Evolutionary conservation across 2,329 filamentous ascomycete species (phyloP).

Genomic region (Alternaria gaisen): DNA sequence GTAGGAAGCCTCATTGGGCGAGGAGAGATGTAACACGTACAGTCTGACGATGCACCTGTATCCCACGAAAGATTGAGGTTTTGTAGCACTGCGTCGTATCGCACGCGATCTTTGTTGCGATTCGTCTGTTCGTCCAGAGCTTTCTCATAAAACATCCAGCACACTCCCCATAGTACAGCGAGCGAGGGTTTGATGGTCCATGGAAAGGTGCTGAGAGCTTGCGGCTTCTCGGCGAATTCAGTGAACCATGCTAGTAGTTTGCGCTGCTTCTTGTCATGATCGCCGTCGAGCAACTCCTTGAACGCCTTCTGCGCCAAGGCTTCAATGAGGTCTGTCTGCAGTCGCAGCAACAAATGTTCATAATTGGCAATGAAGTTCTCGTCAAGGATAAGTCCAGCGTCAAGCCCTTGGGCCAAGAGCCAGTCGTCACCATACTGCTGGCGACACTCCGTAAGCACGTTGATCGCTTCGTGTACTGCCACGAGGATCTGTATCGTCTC

Average conservation of each 20-base stretch:
- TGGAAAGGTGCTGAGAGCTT: slow-evolving; percentile 54
- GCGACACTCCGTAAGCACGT: slow-evolving; percentile 37
- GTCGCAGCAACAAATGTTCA: slow-evolving; percentile 53
- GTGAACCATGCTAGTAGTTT: slow-evolving; percentile 51
- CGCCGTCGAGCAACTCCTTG: slow-evolving; percentile 38
- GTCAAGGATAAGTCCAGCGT: slow-evolving; percentile 43
- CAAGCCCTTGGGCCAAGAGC: slow-evolving; percentile 42
- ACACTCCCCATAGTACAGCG: slow-evolving; percentile 56
- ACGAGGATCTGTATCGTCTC: slow-evolving; percentile 40
- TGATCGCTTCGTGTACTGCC: slow-evolving; percentile 44
- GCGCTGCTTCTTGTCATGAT: slow-evolving; percentile 45
- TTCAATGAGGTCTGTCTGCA: slow-evolving; percentile 49
- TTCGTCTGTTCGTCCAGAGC: slow-evolving; percentile 12
- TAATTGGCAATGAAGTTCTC: slow-evolving; percentile 55
- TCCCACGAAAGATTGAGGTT: slow-evolving; percentile 39
- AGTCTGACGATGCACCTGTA: slow-evolving; percentile 43
- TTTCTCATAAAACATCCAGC: slow-evolving; percentile 52
- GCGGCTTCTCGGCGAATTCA: slow-evolving; percentile 52
- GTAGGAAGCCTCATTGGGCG: slow-evolving; percentile 5
- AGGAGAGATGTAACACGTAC: slow-evolving; percentile 40
- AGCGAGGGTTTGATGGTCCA: slow-evolving; percentile 57
- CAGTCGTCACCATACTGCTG: slow-evolving; percentile 41
- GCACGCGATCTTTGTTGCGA: slow-evolving; percentile 28
- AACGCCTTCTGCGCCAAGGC: slow-evolving; percentile 40
- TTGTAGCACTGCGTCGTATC: slow-evolving; percentile 37